phyloP scores from a whole-genome alignment of 352 stramenopile species.

The Phytophthora sansomeana region DNA sequence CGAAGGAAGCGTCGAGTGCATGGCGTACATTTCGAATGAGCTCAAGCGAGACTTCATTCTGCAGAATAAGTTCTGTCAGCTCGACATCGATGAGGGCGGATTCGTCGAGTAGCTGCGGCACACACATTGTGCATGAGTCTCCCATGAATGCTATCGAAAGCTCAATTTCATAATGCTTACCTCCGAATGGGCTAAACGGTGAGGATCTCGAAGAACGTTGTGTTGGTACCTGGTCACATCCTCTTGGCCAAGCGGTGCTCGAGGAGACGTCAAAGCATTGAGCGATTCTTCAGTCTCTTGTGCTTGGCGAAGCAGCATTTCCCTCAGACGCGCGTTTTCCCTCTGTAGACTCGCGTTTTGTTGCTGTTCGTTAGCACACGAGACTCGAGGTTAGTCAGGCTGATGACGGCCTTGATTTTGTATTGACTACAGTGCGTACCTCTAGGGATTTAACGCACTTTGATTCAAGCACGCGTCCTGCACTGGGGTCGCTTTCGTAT shows the following conservation, averaged over 20 bases:
- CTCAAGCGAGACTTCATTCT: constrained; percentile 87
- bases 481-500: constrained; percentile 13
- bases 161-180: constrained; percentile 19
- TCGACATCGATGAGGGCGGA: constrained; percentile 78
- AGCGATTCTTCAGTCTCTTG: constrained; percentile 29
- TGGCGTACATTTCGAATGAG: constrained; percentile 76
- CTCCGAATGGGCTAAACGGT: constrained; percentile 34
- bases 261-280: constrained; percentile 25
- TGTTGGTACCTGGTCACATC: constrained; percentile 23
- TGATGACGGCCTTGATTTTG: background rate
- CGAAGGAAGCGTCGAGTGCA: background rate
- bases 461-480: constrained; percentile 7
- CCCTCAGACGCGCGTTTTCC: constrained; percentile 53
- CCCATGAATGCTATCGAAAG: background rate
- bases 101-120: constrained; percentile 67
- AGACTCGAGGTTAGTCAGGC: constrained; percentile 2
- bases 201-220: constrained; percentile 2
- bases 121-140: constrained; percentile 4
- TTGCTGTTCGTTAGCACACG: constrained; percentile 21
- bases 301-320: constrained; percentile 47
- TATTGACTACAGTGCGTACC: constrained; percentile 22
- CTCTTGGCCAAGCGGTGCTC: background rate
- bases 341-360: constrained; percentile 59
- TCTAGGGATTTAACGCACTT: constrained; percentile 57
- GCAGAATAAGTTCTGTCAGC: constrained; percentile 83